Evolutionary conservation across 73 alveolate species (phyloP), one percentile per base, ranked within the genome.

Genomic region (Paramecium sexaurelia): DNA sequence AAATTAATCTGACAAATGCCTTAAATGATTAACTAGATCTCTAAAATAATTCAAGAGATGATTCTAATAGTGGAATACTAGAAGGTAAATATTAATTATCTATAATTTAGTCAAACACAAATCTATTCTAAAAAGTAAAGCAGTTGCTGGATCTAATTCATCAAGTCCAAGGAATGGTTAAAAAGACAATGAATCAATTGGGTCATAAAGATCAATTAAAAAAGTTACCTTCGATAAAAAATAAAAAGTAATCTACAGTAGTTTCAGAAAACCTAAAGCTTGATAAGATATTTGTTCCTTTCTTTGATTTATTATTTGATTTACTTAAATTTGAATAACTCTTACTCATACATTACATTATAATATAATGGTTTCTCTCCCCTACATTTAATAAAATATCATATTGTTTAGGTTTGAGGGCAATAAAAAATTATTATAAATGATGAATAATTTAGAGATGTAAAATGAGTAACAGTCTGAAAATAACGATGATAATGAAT

Each of bases 251-350:
- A 32, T 61, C 1, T 61, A 61, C 24, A 61, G 83, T n/a, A 61
- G 83, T 61, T 61, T 61, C 26, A 61, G 83, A 61, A 61, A 61
- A 61, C 83, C 43, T 29, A 61, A 61, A 24, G 47, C 83, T 10
- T 61, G 83, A 61, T 17, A 40, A n/a, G 15, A 26, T 51, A 17
- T 13, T 5, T 3, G 6, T 17, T 17, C 57, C 29, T 51, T n/a
- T 51, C 67, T 51, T 51, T 51, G 67, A 51, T 51, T 51, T 51
- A 51, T 15, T 51, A 51, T 51, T 51, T 51, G 67, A 51, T 51
- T 51, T 51, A 51, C 67, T 17, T 51, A 51, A 19, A n/a, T 47
- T n/a, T 51, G 7, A 17, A 51, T 2, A 51, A 17, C 67, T 51
- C 33, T 51, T 17, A 4, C 17, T n/a, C 15, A 51, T 51, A 17